A percentile compares a stretch with the other conserved stretches of the same genome.
phyloP scores from a whole-genome alignment of 148 eudicot species.

The Talinum fruticosum region DNA sequence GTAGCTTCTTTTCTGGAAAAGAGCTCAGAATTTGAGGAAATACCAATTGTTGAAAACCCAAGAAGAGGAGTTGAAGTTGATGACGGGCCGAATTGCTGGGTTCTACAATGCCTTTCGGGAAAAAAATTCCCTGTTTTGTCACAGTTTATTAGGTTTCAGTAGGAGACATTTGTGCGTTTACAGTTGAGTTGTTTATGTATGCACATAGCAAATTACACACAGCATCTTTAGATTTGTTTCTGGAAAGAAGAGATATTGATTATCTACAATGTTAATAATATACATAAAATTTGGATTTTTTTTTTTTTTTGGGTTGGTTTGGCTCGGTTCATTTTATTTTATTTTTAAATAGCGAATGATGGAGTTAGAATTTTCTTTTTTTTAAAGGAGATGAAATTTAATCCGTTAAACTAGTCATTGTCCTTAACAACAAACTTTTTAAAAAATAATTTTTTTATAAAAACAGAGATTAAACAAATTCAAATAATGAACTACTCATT shows the following conservation, averaged over 20 bases:
- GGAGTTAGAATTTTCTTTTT: no score
- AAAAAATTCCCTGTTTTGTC: not conserved
- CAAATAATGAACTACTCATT: no score
- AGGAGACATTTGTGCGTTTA: not conserved
- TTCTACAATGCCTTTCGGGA: not conserved
- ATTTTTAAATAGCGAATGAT: no score
- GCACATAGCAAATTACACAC: not conserved
- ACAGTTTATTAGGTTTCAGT: not conserved
- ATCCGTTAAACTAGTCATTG: no score
- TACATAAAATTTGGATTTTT: no score
- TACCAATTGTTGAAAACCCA: not conserved
- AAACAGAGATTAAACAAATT: no score
- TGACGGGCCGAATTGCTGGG: not conserved
- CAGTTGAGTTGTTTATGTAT: not conserved
- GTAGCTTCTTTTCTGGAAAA: not conserved
- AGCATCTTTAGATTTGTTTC: not conserved
- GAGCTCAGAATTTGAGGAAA: not conserved
- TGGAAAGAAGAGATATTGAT: not conserved
- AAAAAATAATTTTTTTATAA: no score
- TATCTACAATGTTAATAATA: not conserved
- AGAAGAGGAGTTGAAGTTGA: not conserved
- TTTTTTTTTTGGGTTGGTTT: no score
- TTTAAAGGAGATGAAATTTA: no score
- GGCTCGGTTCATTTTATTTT: no score
- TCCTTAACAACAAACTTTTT: no score